Conservation (phyloP, 2,329 filamentous ascomycete genomes). For the Byssochlamys sp. region DNA sequence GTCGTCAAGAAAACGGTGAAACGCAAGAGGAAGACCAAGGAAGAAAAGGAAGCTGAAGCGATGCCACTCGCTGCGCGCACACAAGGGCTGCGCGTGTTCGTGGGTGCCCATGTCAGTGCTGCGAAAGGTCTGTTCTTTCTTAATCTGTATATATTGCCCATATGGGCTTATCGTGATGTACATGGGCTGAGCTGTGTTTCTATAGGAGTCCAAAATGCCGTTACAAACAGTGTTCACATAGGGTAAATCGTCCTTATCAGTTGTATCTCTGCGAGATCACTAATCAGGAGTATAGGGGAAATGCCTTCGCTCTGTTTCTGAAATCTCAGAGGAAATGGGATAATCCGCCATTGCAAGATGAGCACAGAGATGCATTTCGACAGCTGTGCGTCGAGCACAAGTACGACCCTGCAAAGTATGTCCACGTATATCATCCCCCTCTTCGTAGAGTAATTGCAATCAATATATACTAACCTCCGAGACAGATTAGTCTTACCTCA, state of each 20-base stretch:
- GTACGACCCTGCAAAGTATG: conserved; percentile 56
- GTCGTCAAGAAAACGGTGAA: conserved; percentile 10
- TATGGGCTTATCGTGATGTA: conserved; percentile 1
- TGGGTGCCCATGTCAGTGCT: conserved; percentile 84
- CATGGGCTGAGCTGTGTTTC: conserved; percentile 8
- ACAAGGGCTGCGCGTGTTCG: conserved; percentile 63
- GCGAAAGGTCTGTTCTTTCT: conserved; percentile 59
- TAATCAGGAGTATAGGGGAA: conserved; percentile 49
- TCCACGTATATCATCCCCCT: conserved; percentile 6
- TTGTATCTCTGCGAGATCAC: background rate
- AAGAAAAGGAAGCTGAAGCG: conserved; percentile 46
- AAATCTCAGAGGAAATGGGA: conserved; percentile 95
- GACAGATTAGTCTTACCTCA: conserved; percentile 68
- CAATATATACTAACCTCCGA: background rate
- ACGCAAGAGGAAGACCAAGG: conserved; percentile 45
- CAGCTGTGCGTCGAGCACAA: conserved; percentile 56
- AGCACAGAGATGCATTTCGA: conserved; percentile 61
- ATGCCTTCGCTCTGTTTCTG: conserved; percentile 87
- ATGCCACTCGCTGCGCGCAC: conserved; percentile 62
- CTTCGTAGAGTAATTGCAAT: background rate
- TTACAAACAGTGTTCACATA: conserved; percentile 67
- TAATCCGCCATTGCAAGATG: conserved; percentile 63
- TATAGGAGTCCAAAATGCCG: conserved; percentile 75
- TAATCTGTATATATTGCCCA: background rate
- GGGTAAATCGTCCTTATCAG: conserved; percentile 36